Evolutionary conservation across 2,329 filamentous ascomycete genomes (phyloP), one percentile per base, ranked within the genome.

Genomic region (Colletotrichum endophyticum): DNA sequence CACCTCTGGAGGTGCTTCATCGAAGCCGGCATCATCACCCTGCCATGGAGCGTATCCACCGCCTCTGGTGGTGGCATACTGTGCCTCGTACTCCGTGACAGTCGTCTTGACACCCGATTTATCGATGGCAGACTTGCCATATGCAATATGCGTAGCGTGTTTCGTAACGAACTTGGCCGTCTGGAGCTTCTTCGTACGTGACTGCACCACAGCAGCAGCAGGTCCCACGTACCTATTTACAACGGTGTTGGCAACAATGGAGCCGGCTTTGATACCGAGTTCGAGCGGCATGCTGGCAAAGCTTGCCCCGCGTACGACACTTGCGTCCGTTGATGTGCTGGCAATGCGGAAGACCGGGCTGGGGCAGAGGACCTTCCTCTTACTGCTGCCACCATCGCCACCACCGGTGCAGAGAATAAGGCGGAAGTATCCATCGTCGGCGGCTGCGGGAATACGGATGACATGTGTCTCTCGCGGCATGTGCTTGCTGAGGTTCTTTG

Each of bases 281-380:
- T 95, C 93, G 19, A 95, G 81, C 1, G 93, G 93, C 82, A 95
- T 85, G 1, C 91, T 94, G 5, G 85, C 86, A 8, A 95, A 81
- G 78, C 92, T 93, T 1, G 93, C 92, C 1, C 93, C 93, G 9
- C 92, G 89, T 3, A 94, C 81, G 0, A 92, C 89, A 79, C 91
- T 92, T 0, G 89, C 86, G 76, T 92, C 92, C 1, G 88, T 87
- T 0, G 92, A 93, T 0, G 91, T 91, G 77, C 93, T 94, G 3
- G 93, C 89, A n/a, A 95, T 86, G 19, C 93, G 89, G 78, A 95
- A 95, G 0, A 94, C 89, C 0, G 93, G 93, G 77, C 92, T 94
- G 0, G 89, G 88, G 76, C 93, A 94, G 0, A 95, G 87, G 0
- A 90, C 86, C 79, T 91, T 92, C 78, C 89, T 90, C 81, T 88